Evolutionary conservation across 129 eudicot genomes (phyloP).

Genomic region (Lactuca saligna): DNA sequence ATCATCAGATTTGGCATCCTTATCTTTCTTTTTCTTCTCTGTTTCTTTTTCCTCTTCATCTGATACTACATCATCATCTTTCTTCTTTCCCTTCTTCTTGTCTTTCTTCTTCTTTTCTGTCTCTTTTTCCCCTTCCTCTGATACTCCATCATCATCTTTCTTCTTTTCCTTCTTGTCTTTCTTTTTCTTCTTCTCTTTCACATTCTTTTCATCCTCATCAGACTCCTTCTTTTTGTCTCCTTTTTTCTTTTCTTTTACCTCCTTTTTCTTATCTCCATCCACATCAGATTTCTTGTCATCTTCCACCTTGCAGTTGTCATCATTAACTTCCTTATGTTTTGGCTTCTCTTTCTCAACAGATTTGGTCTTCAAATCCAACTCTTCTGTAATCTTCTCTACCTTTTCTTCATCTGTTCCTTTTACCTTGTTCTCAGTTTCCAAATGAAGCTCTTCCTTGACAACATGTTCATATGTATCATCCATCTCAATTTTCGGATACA

Average conservation of each 20-base stretch:
- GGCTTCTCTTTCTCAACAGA: slow-evolving; percentile 48
- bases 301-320: slow-evolving; percentile 33
- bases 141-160: not conserved
- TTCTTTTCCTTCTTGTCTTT: slow-evolving; percentile 14
- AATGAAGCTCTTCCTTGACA: slow-evolving; percentile 46
- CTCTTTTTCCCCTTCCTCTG: slow-evolving; percentile 1
- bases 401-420: slow-evolving; percentile 36
- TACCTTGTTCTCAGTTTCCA: slow-evolving; percentile 45
- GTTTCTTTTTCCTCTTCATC: slow-evolving; percentile 14
- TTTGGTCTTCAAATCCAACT: slow-evolving; percentile 42
- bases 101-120: slow-evolving; percentile 30
- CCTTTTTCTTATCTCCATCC: slow-evolving; percentile 25
- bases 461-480: slow-evolving; percentile 42
- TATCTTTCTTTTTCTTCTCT: slow-evolving; percentile 21
- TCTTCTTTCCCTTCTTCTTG: slow-evolving; percentile 26
- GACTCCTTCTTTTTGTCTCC: slow-evolving; percentile 22
- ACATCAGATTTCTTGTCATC: slow-evolving; percentile 25
- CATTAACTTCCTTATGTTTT: slow-evolving; percentile 40
- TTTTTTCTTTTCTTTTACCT: slow-evolving; percentile 18
- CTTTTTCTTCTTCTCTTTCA: slow-evolving; percentile 29
- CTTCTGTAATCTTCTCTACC: slow-evolving; percentile 43
- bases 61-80: slow-evolving; percentile 25
- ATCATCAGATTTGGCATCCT: not conserved
- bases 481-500: slow-evolving; percentile 31
- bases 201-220: slow-evolving; percentile 16